Base-by-base conservation (phyloP, 768 basidiomycete species). In the Termitomyces sp. region DNA sequence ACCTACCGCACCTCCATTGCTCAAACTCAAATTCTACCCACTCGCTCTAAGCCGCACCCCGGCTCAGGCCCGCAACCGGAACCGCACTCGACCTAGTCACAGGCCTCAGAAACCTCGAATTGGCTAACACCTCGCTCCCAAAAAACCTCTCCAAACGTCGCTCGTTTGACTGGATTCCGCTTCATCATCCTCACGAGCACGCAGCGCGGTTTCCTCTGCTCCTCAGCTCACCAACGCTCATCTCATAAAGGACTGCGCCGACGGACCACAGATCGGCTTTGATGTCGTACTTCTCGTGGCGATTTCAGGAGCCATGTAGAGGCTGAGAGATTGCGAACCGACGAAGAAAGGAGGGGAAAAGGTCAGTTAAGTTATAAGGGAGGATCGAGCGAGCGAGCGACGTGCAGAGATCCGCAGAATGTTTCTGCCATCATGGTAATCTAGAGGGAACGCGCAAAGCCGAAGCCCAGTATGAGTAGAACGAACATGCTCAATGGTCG, bases 221-320 rank as follows among this genome's bases (percentile, higher is more conserved):
- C 25, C 25, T 25, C 25, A 97, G 92, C 67, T 87, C 88, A 3
- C 96, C 97, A 37, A 94, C 91, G 17, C 86, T 81, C 89, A 97
- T 98, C 74, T 99, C 97, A 75, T 88, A 99, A 2, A 98, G 77
- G 29, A 99, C 96, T 14, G 97, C 94, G 5, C 97, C 97, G 52
- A 98, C 95, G 34, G 94, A 96, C 97, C 97, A 99, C 1, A 99
- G 81, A 71, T 99, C 97, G 10, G 93, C 97, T 72, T 94, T 96
- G n/a, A 95, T 96, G 72, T 97, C 95, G 74, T 99, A 98, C 72
- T 96, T 96, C 76, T 98, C 90, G 72, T 97, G 96, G 17, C 92
- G 68, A 99, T 98, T 75, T 99, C 97, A 0, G 97, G 97, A 0
- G 97, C 97, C 97, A 98, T 99, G 76, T 99, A 99, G 36, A 99